Conservation (phyloP, 2,329 filamentous ascomycete species). For the Hymenoscyphus scutula region DNA sequence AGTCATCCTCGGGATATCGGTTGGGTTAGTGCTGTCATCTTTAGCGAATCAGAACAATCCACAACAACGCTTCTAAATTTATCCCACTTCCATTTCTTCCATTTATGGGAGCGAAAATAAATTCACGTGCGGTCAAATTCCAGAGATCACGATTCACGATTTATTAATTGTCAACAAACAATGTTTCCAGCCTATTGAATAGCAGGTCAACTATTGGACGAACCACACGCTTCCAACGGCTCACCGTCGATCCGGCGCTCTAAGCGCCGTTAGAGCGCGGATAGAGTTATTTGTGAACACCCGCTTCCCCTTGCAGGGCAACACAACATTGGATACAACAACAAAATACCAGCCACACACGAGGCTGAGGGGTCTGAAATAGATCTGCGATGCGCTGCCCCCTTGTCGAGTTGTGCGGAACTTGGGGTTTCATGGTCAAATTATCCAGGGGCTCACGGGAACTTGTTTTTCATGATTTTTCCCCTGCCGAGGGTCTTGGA, state of each 20-base stretch:
- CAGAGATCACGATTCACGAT: not conserved
- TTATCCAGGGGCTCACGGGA: not conserved
- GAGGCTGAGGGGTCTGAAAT: not conserved
- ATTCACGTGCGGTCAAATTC: not conserved
- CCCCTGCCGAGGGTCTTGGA: not conserved
- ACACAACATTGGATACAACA: no score
- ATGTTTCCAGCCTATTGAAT: no score
- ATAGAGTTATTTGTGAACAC: not conserved
- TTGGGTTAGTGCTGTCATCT: not conserved
- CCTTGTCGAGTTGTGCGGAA: not conserved
- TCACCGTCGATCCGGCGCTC: not conserved
- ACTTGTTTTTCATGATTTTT: not conserved
- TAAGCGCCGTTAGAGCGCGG: conserved; percentile 1
- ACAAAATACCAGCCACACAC: not conserved
- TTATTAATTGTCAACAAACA: no score
- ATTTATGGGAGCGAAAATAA: not conserved
- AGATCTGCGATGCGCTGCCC: not conserved
- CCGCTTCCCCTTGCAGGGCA: not conserved
- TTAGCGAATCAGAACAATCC: not conserved
- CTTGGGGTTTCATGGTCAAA: not conserved
- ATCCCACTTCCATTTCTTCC: no score
- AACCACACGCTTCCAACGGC: not conserved
- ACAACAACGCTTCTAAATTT: not conserved
- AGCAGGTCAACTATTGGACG: not conserved
- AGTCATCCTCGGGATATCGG: not conserved